Conservation (phyloP, 768 basidiomycete genomes). For the Trametes coccinea region DNA sequence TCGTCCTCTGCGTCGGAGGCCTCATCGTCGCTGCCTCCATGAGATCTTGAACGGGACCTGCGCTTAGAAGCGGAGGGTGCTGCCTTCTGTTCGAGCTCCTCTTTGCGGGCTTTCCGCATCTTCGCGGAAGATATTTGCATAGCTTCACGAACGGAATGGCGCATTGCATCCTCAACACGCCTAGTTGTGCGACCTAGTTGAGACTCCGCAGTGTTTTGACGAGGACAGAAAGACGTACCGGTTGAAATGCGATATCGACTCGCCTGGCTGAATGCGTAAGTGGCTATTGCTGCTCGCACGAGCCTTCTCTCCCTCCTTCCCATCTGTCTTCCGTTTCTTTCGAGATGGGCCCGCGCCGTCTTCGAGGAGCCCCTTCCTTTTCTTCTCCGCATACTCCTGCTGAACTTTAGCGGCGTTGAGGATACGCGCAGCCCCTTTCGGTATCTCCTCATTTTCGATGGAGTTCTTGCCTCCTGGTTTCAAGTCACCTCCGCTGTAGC, state of each 20-base stretch:
- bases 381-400: conserved; percentile 51
- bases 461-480: conserved; percentile 20
- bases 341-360: conserved; percentile 18
- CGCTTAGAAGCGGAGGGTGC: neutral
- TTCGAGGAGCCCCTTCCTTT: conserved; percentile 34
- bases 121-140: conserved; percentile 56
- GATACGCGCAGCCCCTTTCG: conserved; percentile 67
- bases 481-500: conserved; percentile 28
- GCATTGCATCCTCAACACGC: conserved; percentile 73
- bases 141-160: conserved; percentile 61
- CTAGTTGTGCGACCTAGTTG: conserved; percentile 35
- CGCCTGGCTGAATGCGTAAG: conserved; percentile 60
- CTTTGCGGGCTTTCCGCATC: conserved; percentile 46
- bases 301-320: neutral
- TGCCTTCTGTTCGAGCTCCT: conserved; percentile 27
- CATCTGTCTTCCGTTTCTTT: conserved; percentile 33
- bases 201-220: no score
- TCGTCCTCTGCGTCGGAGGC: conserved; percentile 7
- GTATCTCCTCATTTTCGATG: conserved; percentile 56
- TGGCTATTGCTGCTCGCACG: conserved; percentile 6
- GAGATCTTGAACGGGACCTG: neutral
- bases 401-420: conserved; percentile 63
- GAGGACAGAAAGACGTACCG: conserved; percentile 44
- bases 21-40: conserved; percentile 7
- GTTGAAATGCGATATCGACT: conserved; percentile 77